Evolutionary conservation across 2,329 filamentous ascomycete species (phyloP).

Genomic region (Graphium sp.): DNA sequence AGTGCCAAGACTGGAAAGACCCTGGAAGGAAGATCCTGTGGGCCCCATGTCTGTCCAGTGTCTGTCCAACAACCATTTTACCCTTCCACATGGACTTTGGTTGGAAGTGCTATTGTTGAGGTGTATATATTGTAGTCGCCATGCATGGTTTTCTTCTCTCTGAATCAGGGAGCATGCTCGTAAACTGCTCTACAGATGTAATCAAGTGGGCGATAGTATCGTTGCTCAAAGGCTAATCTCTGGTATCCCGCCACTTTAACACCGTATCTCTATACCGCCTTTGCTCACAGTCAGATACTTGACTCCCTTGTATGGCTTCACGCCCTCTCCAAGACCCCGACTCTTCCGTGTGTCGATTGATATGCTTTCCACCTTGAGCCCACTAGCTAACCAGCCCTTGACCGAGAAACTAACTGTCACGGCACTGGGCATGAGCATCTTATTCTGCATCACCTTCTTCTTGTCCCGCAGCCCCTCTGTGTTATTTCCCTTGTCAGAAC

Average conservation of each 20-base stretch:
- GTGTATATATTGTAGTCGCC: too few species aligned
- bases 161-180: too few species aligned
- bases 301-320: conserved; percentile 94
- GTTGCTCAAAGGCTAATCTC: too few species aligned
- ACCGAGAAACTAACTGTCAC: conserved; percentile 56
- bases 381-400: conserved; percentile 52
- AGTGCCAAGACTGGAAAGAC: too few species aligned
- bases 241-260: conserved; percentile 15
- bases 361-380: conserved; percentile 51
- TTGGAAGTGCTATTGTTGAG: too few species aligned
- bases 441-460: conserved; percentile 48
- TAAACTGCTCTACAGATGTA: background rate
- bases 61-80: too few species aligned
- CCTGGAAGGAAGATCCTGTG: too few species aligned
- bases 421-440: conserved; percentile 65
- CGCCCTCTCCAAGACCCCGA: conserved; percentile 66
- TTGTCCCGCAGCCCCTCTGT: conserved; percentile 12
- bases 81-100: too few species aligned
- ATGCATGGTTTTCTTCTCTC: too few species aligned
- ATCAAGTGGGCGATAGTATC: background rate
- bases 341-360: conserved; percentile 62
- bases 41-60: too few species aligned
- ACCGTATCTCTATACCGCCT: conserved; percentile 46
- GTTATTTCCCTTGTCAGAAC: conserved; percentile 5
- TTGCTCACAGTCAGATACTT: conserved; percentile 79